These are phyloP conservation scores for Rhodotorula sp. DNA, from an alignment of 1,284 basidiomycete genomes.

Conservation along the genomic window DNA sequence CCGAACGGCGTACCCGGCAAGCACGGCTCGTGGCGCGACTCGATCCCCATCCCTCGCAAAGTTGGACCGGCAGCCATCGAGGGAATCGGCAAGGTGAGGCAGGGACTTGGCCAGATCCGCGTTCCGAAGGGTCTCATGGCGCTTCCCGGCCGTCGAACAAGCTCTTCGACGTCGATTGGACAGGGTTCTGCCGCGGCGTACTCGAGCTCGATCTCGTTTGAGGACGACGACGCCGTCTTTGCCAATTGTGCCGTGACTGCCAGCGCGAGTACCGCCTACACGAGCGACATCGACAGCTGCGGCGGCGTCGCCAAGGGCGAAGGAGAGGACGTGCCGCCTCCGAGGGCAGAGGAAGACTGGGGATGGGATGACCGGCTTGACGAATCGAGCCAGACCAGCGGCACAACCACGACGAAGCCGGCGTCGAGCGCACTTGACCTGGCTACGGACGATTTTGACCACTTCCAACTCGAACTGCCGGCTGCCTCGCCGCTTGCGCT, in stretches of 20 bases:
- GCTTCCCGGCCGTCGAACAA: neutral
- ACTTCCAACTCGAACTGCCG: constrained; percentile 14
- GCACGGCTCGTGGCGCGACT: constrained; percentile 35
- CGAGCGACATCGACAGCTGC: constrained; percentile 25
- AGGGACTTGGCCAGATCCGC: constrained; percentile 18
- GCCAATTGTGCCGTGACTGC: constrained; percentile 15
- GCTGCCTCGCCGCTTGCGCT: neutral
- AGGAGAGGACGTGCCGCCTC: neutral
- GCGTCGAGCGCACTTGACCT: neutral
- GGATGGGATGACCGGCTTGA: constrained; percentile 16
- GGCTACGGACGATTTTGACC: constrained; percentile 26
- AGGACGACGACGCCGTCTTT: constrained; percentile 38
- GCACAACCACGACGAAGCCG: neutral
- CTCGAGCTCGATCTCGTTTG: constrained; percentile 35
- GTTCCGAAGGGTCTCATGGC: constrained; percentile 13
- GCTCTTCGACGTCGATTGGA: neutral
- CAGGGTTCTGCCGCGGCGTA: neutral
- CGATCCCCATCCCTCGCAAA: constrained; percentile 18
- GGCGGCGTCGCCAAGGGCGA: neutral
- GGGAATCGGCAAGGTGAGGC: constrained; percentile 14
- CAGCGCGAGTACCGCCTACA: constrained; percentile 27
- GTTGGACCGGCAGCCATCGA: constrained; percentile 26
- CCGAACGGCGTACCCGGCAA: constrained; percentile 62
- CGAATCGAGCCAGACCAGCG: neutral
- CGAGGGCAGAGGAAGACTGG: constrained; percentile 24